A percentile compares a stretch with the other conserved stretches of the same genome.
Conservation (phyloP, 495 filamentous ascomycete species). For the Daldinia caldariorum region DNA sequence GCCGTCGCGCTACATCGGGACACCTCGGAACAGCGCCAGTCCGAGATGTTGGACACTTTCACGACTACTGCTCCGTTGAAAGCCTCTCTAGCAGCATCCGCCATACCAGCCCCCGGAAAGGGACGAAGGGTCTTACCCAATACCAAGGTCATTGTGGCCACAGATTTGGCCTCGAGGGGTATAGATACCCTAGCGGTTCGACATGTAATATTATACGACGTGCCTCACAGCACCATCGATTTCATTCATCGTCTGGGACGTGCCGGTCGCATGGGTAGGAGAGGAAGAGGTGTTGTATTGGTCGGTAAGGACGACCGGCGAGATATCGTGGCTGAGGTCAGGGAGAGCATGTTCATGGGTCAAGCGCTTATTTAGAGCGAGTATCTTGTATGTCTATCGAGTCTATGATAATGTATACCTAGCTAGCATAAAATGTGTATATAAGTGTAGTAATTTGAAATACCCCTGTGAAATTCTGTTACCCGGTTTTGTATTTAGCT, state of each 20-base stretch:
- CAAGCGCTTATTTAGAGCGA: slow-evolving; percentile 76
- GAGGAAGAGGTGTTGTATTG: slow-evolving; percentile 88
- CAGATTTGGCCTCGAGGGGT: slow-evolving; percentile 89
- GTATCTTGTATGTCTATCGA: slow-evolving; percentile 1
- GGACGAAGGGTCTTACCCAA: slow-evolving; percentile 62
- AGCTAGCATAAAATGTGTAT: background rate
- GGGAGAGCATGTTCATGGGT: slow-evolving; percentile 92
- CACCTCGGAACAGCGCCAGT: slow-evolving; percentile 73
- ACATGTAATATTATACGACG: slow-evolving; percentile 92
- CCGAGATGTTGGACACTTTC: slow-evolving; percentile 79
- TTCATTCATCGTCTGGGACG: slow-evolving; percentile 95
- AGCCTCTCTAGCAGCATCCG: slow-evolving; percentile 34
- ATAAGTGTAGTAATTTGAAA: background rate
- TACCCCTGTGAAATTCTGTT: background rate
- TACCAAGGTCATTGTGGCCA: slow-evolving; percentile 91
- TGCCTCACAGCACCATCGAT: slow-evolving; percentile 94
- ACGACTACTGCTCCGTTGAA: slow-evolving; percentile 64
- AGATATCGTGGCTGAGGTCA: slow-evolving; percentile 91
- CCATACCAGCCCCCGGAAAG: slow-evolving; percentile 28
- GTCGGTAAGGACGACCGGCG: slow-evolving; percentile 89
- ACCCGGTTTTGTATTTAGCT: background rate
- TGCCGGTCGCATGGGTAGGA: slow-evolving; percentile 89
- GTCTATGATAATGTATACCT: background rate
- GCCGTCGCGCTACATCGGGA: slow-evolving; percentile 85
- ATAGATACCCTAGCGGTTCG: slow-evolving; percentile 94